Base-by-base conservation (phyloP, 1,139 yeast genomes). In the Kurtzmaniella natalensis region DNA sequence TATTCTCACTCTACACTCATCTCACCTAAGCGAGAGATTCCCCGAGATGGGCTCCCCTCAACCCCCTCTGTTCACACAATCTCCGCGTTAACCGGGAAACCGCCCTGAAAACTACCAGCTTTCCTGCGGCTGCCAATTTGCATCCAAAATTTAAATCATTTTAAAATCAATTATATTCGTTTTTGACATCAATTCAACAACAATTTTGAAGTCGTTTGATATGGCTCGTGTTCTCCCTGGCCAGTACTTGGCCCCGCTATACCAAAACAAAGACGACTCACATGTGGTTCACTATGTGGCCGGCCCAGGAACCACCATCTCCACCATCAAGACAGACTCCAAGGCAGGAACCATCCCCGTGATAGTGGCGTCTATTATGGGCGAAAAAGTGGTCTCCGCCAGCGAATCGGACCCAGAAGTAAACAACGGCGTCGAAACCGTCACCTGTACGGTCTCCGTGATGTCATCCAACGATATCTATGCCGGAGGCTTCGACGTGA, bases 331-430 rank as follows among this genome's bases (percentile, higher is more conserved):
- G 15, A 57, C 50, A 15, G 46, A 45, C 4, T 17, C 50, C 10
- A 47, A 40, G 15, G 28, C 41, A 14, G 46, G 49, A 29, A 38
- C 44, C 44, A 40, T 72, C 51, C 65, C 69, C 5, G 77, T 79
- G 8, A 61, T 88, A n/a, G 71, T 74, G 3, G 73, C 95, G 3
- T 82, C 89, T 0, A 61, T 81, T 11, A 55, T 84, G 3, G 96
- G 96, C 1, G 63, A 56, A 37, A 78, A 81, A 1, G 55, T 54
- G 35, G 37, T 55, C 11, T 36, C 35, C 7, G 14, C n/a, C 22
- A 17, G 29, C 10, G 41, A 35, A 11, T 46, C 47, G 7, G 52
- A 46, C 4, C 50, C 44, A 6, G 39, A 40, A 8, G 48, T 38
- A 18, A 40, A 40, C 33, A 34, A 29, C 9, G 41, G 43, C 18